Evolutionary conservation across 768 basidiomycete species (phyloP).

Genomic region (Pluteus cervinus): DNA sequence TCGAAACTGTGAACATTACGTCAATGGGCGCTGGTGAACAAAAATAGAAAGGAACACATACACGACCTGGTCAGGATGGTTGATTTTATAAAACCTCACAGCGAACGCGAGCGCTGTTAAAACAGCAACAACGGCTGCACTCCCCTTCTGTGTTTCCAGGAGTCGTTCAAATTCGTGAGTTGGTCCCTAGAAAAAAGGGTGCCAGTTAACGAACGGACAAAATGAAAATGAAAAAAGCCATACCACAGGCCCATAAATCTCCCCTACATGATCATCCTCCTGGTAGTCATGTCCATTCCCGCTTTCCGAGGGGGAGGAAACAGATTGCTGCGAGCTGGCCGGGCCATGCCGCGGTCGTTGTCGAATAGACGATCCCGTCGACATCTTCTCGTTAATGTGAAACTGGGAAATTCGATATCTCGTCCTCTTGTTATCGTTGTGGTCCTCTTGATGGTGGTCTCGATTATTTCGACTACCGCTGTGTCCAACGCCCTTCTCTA

Average conservation of each 20-base stretch:
- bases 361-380: too few relatives aligned
- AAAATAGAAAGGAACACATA: constrained; percentile 32
- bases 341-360: neutral
- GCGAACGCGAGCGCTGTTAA: constrained; percentile 77
- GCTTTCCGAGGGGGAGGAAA: too few relatives aligned
- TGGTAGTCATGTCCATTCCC: constrained; percentile 3
- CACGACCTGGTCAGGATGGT: constrained; percentile 93
- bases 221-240: constrained; percentile 3
- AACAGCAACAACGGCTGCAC: constrained; percentile 50
- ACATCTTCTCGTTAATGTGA: too few relatives aligned
- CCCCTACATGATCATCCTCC: constrained; percentile 6
- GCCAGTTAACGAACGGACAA: constrained; percentile 3
- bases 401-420: too few relatives aligned
- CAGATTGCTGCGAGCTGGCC: neutral
- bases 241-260: constrained; percentile 7
- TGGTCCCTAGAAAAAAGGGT: too few relatives aligned
- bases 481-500: too few relatives aligned
- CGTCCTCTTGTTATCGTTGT: too few relatives aligned
- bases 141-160: constrained; percentile 59
- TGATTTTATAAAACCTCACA: constrained; percentile 90
- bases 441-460: too few relatives aligned
- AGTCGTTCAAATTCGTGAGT: constrained; percentile 60
- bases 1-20: constrained; percentile 60
- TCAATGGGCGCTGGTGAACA: neutral
- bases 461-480: too few relatives aligned